Evolutionary conservation across 176 grass and related monocot species (phyloP), one percentile per base, ranked within the genome.

Genomic region (Rhynchospora breviuscula): DNA sequence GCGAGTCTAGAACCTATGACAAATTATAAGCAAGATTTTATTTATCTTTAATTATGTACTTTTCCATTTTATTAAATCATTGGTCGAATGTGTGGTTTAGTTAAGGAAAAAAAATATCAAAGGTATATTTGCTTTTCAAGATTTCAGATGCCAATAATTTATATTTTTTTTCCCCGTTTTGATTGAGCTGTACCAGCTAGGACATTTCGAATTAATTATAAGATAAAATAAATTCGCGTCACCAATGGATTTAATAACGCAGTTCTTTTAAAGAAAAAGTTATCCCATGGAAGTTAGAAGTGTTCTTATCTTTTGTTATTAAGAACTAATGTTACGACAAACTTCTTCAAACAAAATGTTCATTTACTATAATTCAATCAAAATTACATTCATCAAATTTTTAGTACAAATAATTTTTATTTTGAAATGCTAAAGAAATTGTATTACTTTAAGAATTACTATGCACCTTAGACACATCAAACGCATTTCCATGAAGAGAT

Each of bases 141-240:
- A 44, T 49, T 49, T 82, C 79, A 82, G 62, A 49, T 63, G 60
- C 60, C 59, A 82, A 9, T 22, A 40, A 82, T 40, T 40, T 82
- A 66, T 79, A 58, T 62, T 45, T 21, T 60, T 61, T 80, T 62
- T 45, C 2, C 40, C 59, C 21, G 51, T 17, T 64, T 64, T 81
- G 51, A 65, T 81, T 66, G 46, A 82, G 79, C 59, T 82, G 79
- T 82, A 82, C 35, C 79, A 82, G 79, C 79, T 82, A 66, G 6
- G 62, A 67, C 48, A 82, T 17, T n/a, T 80, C 56, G 6, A 23
- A 62, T 60, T 80, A 12, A 80, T 80, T 35, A 79, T 51, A 80
- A 61, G 53, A 43, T 0, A 19, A 63, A 44, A 62, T 80, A 80
- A 14, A 5, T 75, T 25, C 7, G 29, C 43, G 17, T 68, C 15